A percentile compares a stretch with the other conserved stretches of the same genome.
Evolutionary conservation across 2,329 filamentous ascomycete genomes (phyloP).

Genomic region (Botrytis cinerea): DNA sequence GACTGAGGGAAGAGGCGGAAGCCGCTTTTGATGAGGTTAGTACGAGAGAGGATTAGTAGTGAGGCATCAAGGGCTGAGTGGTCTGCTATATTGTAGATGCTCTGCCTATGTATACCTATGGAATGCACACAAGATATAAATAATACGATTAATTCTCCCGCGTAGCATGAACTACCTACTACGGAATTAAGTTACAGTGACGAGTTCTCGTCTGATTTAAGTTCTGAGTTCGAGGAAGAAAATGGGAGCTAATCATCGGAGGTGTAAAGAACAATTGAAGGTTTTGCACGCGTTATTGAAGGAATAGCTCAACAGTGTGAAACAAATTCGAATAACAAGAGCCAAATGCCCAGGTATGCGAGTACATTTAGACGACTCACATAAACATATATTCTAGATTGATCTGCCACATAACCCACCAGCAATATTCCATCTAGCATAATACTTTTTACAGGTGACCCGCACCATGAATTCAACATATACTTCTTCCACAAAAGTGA

Average conservation of each 20-base stretch:
- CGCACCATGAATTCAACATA: neutral
- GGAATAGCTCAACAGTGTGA: neutral
- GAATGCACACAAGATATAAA: neutral
- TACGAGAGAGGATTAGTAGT: conserved; percentile 12
- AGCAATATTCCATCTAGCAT: neutral
- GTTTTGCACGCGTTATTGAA: neutral
- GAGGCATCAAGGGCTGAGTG: neutral
- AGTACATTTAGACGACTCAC: neutral
- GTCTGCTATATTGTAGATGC: neutral
- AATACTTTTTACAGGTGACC: neutral
- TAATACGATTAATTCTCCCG: neutral
- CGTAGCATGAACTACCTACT: neutral
- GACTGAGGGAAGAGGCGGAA: conserved; percentile 19
- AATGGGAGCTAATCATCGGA: neutral
- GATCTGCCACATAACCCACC: neutral
- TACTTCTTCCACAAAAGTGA: too few relatives aligned
- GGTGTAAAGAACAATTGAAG: neutral
- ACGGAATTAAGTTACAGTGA: neutral
- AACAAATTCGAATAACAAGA: neutral
- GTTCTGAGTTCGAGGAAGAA: neutral
- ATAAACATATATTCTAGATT: neutral
- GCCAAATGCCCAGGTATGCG: neutral
- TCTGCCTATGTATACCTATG: conserved; percentile 10
- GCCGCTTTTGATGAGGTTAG: conserved; percentile 8
- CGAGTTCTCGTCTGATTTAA: neutral